A percentile compares a stretch with the other conserved stretches of the same genome.
Evolutionary conservation across 2,329 filamentous ascomycete genomes (phyloP).

Genomic region (Raffaelea arxii): DNA sequence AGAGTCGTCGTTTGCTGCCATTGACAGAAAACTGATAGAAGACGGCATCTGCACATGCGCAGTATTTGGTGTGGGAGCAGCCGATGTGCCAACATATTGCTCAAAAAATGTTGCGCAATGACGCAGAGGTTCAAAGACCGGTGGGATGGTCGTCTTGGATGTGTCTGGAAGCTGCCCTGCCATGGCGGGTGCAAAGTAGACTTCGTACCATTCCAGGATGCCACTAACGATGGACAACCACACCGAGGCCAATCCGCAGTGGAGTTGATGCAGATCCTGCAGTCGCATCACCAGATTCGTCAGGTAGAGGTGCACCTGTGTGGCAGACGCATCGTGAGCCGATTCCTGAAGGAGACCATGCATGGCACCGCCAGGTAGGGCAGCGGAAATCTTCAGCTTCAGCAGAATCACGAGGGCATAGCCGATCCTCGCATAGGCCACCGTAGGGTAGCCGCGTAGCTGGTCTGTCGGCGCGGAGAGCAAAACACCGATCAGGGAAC

Average conservation of each 20-base stretch:
- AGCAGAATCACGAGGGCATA: constrained; percentile 9
- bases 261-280: neutral
- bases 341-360: constrained; percentile 4
- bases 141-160: neutral
- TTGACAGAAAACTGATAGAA: too few relatives aligned
- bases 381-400: constrained; percentile 9
- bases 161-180: neutral
- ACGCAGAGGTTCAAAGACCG: constrained; percentile 5
- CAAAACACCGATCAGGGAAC: constrained; percentile 7
- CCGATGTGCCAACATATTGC: too few relatives aligned
- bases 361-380: constrained; percentile 8
- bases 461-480: constrained; percentile 5
- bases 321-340: constrained; percentile 2
- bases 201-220: constrained; percentile 5
- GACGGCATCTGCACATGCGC: too few relatives aligned
- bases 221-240: constrained; percentile 5
- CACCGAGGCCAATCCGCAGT: constrained; percentile 3
- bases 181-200: constrained; percentile 3
- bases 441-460: constrained; percentile 4
- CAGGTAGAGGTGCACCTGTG: constrained; percentile 7
- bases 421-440: constrained; percentile 8
- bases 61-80: too few relatives aligned
- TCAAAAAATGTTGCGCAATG: constrained; percentile 3
- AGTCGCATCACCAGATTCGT: constrained; percentile 1
- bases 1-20: too few relatives aligned